Base-by-base conservation (phyloP, 306 rosid genomes). In the Cucumis cinereus region DNA sequence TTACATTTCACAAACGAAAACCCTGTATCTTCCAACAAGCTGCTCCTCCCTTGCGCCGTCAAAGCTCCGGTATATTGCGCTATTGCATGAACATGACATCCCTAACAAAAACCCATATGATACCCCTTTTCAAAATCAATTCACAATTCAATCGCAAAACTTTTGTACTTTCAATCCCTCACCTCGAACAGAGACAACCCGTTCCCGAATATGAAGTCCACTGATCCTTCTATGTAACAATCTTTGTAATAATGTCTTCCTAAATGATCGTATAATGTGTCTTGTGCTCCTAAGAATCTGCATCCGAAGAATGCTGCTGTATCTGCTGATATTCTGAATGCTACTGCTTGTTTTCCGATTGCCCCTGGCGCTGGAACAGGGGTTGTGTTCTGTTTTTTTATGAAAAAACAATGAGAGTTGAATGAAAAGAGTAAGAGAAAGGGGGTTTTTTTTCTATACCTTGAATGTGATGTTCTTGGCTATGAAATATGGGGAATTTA, bases 131-230 rank as follows among this genome's bases (percentile, higher is more conserved):
- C 53, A 13, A 43, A 0, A 7, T 38, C 43, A 7, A 38, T 38
- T 1, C 8, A 6, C 6, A 38, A 38, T 40, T 40, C 10, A 40
- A 40, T 40, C 9, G 4, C 8, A 36, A 33, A 36, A 7, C 11
- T 8, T 10, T 7, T 40, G 35, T 40, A 8, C 8, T 8, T 40
- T 10, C 4, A 30, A 40, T 8, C 9, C 2, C 50, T 45, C 1
- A 45, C 52, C 97, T 94, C 96, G 71, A 83, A 95, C 0, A 95
- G 81, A 41, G 98, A 92, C 60, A 95, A 92, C 26, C 79, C 91
- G 36, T 95, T 92, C 62, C 99, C 99, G n/a, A 95, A 95, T 66
- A 95, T 95, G 97, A 95, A 95, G 69, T 95, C 99, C 53, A 92
- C 98, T 3, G 99, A 92, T n/a, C 99, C 98, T 88, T 95, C 99